These are phyloP conservation scores for Linum tenue DNA, from an alignment of 345 rosid genomes.

Conservation along the genomic window DNA sequence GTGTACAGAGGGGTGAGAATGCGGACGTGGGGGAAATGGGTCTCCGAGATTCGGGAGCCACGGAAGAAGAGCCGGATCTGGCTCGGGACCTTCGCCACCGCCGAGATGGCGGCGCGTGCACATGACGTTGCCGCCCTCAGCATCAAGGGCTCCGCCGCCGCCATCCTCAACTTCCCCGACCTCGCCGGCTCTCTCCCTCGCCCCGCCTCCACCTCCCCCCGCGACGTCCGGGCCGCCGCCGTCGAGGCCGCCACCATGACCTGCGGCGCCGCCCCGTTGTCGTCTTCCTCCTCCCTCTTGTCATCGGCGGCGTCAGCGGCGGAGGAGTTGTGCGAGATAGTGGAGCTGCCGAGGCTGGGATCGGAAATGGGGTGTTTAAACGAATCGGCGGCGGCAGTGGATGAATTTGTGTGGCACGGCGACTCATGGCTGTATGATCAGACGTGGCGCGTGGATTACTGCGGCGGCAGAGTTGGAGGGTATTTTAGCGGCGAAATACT, in stretches of 20 bases:
- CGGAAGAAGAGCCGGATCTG: background rate
- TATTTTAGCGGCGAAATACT: conserved; percentile 31
- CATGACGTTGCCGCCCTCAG: background rate
- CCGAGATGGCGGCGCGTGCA: background rate
- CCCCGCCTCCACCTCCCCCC: background rate
- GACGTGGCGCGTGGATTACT: conserved; percentile 34
- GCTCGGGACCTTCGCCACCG: background rate
- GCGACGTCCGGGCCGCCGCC: background rate
- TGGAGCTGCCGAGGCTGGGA: conserved; percentile 65
- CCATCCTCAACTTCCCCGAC: background rate
- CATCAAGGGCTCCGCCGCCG: background rate
- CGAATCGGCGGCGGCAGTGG: conserved; percentile 22
- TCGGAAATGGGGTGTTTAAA: conserved; percentile 23
- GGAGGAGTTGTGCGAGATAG: conserved; percentile 74
- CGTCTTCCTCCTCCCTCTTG: background rate
- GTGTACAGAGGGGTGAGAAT: background rate
- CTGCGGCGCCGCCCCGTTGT: too few relatives aligned
- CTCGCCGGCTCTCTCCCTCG: background rate
- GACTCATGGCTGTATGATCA: conserved; percentile 45
- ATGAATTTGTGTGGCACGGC: conserved; percentile 41
- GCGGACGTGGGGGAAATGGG: background rate
- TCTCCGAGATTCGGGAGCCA: background rate
- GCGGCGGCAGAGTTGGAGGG: conserved; percentile 25
- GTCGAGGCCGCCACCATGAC: background rate
- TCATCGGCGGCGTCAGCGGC: conserved; percentile 29